phyloP scores from a whole-genome alignment of 495 filamentous ascomycete genomes.

The Trichoderma orchidacearum region DNA sequence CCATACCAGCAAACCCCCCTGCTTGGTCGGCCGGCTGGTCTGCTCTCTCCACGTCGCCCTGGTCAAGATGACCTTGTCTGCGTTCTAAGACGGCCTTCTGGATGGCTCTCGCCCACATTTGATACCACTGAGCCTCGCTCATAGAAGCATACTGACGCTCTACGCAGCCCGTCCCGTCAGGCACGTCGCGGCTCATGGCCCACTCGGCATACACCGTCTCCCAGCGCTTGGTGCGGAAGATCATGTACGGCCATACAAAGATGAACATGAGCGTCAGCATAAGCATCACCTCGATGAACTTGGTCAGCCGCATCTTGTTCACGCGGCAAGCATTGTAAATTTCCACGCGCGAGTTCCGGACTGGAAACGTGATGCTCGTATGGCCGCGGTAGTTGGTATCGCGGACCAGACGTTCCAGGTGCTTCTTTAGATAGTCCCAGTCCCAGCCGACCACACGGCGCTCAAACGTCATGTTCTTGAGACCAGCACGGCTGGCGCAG shows the following conservation, averaged over 20 bases:
- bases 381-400: slow-evolving; percentile 47
- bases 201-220: slow-evolving; percentile 41
- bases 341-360: slow-evolving; percentile 29
- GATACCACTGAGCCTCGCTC: slow-evolving; percentile 32
- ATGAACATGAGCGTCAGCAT: slow-evolving; percentile 47
- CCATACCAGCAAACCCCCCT: slow-evolving; percentile 13
- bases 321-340: slow-evolving; percentile 40
- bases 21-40: slow-evolving; percentile 11
- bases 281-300: slow-evolving; percentile 45
- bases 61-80: slow-evolving; percentile 22
- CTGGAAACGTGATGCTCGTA: slow-evolving; percentile 36
- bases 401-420: slow-evolving; percentile 33
- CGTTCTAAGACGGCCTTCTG: slow-evolving; percentile 24
- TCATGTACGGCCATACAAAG: slow-evolving; percentile 49
- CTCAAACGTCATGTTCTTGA: slow-evolving; percentile 38
- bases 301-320: slow-evolving; percentile 42
- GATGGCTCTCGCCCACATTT: slow-evolving; percentile 31
- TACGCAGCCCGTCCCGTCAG: slow-evolving; percentile 4
- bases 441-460: slow-evolving; percentile 40
- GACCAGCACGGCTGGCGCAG: slow-evolving; percentile 28
- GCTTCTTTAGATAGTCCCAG: slow-evolving; percentile 23
- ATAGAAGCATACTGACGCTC: slow-evolving; percentile 28
- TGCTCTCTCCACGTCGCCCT: slow-evolving; percentile 25
- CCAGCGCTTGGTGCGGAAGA: slow-evolving; percentile 46
- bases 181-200: slow-evolving; percentile 26